Evolutionary conservation across 139 green algal species (phyloP), one percentile per base, ranked within the genome.

Genomic region (Micractinium conductrix): DNA sequence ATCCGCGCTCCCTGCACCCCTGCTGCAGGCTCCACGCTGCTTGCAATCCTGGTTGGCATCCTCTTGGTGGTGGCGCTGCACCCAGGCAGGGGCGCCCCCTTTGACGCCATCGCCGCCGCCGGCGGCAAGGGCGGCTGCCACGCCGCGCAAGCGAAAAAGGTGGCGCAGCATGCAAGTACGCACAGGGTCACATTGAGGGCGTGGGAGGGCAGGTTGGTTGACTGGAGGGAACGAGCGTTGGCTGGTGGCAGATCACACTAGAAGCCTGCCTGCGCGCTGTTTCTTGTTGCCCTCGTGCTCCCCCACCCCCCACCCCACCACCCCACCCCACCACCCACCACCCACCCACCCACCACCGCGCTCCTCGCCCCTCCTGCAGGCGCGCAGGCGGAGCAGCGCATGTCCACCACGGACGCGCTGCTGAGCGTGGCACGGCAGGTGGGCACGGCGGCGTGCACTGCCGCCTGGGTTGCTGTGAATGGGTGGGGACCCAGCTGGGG

Each of bases 21-120:
- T 0, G 26, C 26, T 30, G 68, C 81, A 71, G 45, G 67, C 21
- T 89, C 48, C 79, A 93, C 90, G 0, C 17, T 84, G 14, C n/a
- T 81, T 28, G 87, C 89, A 9, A 90, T 93, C 35, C 14, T 85
- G 2, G 73, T 93, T 19, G 90, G 90, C 50, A 87, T 93, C 22
- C 17, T 84, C 2, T 55, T 91, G 38, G 90, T 93, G 40, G 75
- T 48, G n/a, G 17, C 84, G 17, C 21, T 93, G 16, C 67, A 83
- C 7, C 90, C 90, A 6, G 90, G 90, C 1, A 30, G 74, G 8
- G 78, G 83, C 0, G 67, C 72, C 5, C 74, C 86, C 16, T 73
- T 91, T 42, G 50, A 83, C 62, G 37, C 35, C 42, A 83, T 83
- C 35, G 78, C 62, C 30, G 12, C 30, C 40, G 62, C 42, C 8